Conservation (phyloP, 2,329 filamentous ascomycete species). For the Penicillium brasilianum region DNA sequence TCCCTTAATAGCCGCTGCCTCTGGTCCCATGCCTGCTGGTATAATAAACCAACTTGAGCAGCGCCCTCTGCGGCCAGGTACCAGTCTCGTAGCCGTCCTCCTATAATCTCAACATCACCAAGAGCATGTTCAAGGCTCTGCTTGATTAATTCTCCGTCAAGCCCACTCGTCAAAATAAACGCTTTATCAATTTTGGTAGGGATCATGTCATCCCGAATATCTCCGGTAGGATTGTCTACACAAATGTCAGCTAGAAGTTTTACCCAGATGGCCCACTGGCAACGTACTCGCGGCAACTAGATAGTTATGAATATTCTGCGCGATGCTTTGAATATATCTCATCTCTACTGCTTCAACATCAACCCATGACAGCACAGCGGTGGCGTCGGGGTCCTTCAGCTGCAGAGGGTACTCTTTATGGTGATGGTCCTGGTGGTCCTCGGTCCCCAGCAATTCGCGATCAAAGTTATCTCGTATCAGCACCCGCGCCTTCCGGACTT, state of each 20-base stretch:
- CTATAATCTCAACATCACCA: slow-evolving; percentile 13
- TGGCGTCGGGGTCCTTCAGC: slow-evolving; percentile 9
- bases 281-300: not conserved
- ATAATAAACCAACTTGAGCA: slow-evolving; percentile 11
- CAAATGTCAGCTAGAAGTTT: slow-evolving; percentile 1
- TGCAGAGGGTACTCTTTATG: slow-evolving; percentile 12
- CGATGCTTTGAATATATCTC: slow-evolving; percentile 8
- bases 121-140: slow-evolving; percentile 12
- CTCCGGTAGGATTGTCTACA: slow-evolving; percentile 10
- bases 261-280: not conserved
- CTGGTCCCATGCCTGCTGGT: slow-evolving; percentile 12
- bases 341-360: slow-evolving; percentile 11
- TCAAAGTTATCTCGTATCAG: slow-evolving; percentile 11
- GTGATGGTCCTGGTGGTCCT: slow-evolving; percentile 12
- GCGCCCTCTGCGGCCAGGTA: slow-evolving; percentile 7
- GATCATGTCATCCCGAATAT: slow-evolving; percentile 8
- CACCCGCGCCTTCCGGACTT: slow-evolving; percentile 10
- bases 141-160: slow-evolving; percentile 10
- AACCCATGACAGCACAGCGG: slow-evolving; percentile 10
- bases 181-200: slow-evolving; percentile 12
- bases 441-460: slow-evolving; percentile 8
- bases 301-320: not conserved
- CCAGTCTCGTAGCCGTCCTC: slow-evolving; percentile 9
- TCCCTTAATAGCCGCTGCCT: slow-evolving; percentile 1
- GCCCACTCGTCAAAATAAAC: slow-evolving; percentile 11